Base-by-base conservation (phyloP, 139 green algal species). In the Chlorella vulgaris region DNA sequence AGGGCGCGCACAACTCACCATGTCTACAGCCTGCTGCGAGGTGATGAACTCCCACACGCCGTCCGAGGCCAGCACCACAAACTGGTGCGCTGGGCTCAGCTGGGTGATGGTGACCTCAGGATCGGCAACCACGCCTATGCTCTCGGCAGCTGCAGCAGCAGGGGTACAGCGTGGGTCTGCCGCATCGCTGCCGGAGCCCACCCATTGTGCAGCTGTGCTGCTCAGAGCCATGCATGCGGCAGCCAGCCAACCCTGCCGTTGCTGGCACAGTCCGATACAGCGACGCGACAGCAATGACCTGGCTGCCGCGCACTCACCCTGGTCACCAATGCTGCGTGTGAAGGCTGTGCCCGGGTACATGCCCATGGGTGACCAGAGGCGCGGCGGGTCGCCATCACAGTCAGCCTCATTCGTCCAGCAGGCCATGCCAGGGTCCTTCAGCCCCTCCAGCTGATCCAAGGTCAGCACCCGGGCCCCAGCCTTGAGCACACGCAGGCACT, bases 1-100 rank as follows among this genome's bases (percentile, higher is more conserved):
- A n/a, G n/a, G n/a, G n/a, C n/a, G n/a, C n/a, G n/a, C n/a, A 5
- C 24, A 7, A 1, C 86, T 53, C 76, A 96, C 94, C 85, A 98
- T 95, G 74, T 98, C 90, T 8, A 98, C 89, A n/a, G 97, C 96
- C 1, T 69, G 81, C 82, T 98, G 94, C 40, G 81, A 93, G 55
- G 90, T 85, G 61, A 99, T 87, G 82, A 99, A 99, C 90, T 99
- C 96, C 84, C 96, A 98, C 28, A 99, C 89, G 74, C 96, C 96
- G 85, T 99, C 96, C 1, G 87, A 93, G 7, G 94, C 96, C 68
- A 99, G 79, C n/a, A 98, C 83, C 31, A 97, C 65, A 84, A 98
- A 98, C 7, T 88, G 82, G 51, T 94, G 82, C n/a, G 83, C 29
- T 15, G 83, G 58, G 0, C 78, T 86, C 26, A 98, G 81, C 55